These are phyloP conservation scores for Agaricales sp. DNA, from an alignment of 1,284 basidiomycete genomes.

Conservation along the genomic window DNA sequence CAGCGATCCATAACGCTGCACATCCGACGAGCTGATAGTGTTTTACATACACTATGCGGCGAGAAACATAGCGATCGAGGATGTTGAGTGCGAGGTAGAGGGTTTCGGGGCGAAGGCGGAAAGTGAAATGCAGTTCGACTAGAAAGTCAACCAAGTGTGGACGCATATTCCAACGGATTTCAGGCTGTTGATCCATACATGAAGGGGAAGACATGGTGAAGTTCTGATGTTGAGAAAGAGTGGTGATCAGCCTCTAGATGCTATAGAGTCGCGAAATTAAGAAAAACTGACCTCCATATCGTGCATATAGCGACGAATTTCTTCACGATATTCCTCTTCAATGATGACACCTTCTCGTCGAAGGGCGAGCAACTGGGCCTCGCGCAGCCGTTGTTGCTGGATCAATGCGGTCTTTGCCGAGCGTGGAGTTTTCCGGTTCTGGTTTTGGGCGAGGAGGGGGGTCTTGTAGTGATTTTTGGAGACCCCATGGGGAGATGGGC, in stretches of 20 bases:
- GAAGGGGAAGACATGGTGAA: slow-evolving; percentile 83
- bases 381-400: slow-evolving; percentile 51
- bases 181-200: slow-evolving; percentile 98
- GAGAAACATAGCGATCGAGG: slow-evolving; percentile 97
- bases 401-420: slow-evolving; percentile 46
- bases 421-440: slow-evolving; percentile 50
- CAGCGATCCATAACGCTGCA: slow-evolving; percentile 96
- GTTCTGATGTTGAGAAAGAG: slow-evolving; percentile 33
- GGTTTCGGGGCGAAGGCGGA: slow-evolving; percentile 94
- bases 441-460: slow-evolving; percentile 32
- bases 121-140: slow-evolving; percentile 96
- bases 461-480: slow-evolving; percentile 50
- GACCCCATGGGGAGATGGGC: slow-evolving; percentile 69
- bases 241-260: slow-evolving; percentile 11
- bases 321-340: slow-evolving; percentile 94
- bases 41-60: slow-evolving; percentile 96
- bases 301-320: slow-evolving; percentile 90
- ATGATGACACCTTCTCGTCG: slow-evolving; percentile 59
- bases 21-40: slow-evolving; percentile 99
- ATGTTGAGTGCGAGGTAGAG: slow-evolving; percentile 98
- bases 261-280: slow-evolving; percentile 5
- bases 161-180: slow-evolving; percentile 98
- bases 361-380: slow-evolving; percentile 54
- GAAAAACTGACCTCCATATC: slow-evolving; percentile 83
- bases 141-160: slow-evolving; percentile 98